Conservation (phyloP, 176 grass and related monocot genomes). For the Triticum aestivum region IWGSC_CS_RefSeq_v2.1 NC_057804.1:49809779-49810278, state of each 20-base stretch:
- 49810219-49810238: too few relatives aligned
- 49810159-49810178: too few relatives aligned
- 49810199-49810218: too few relatives aligned
- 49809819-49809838: slow-evolving; percentile 13
- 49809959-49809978: not conserved
- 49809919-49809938: not conserved
- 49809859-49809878: not conserved
- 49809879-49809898: slow-evolving; percentile 2
- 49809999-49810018: not conserved
- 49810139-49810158: too few relatives aligned
- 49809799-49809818: slow-evolving; percentile 12
- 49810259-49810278: too few relatives aligned
- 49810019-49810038: not conserved
- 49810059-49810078: not conserved
- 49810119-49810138: not conserved
- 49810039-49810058: not conserved
- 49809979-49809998: too few relatives aligned
- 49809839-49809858: not conserved
- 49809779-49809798: not conserved
- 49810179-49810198: too few relatives aligned
- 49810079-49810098: not conserved
- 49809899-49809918: not conserved
- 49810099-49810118: not conserved
- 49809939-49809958: not conserved
- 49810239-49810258: too few relatives aligned